Evolutionary conservation across 768 basidiomycete genomes (phyloP).

Genomic region (Lentinula sp.): DNA sequence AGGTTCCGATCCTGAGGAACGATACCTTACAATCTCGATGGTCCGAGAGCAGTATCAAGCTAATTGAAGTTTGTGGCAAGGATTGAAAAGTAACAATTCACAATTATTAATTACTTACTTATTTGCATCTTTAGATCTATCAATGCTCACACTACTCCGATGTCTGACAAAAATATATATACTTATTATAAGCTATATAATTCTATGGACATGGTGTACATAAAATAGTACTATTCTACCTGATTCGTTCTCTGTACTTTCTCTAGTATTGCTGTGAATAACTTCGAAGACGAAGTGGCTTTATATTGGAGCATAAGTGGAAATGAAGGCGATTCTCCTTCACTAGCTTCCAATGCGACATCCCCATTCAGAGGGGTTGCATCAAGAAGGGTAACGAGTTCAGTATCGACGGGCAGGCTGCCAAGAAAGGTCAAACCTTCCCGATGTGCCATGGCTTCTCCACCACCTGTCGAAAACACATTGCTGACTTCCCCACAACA

Average conservation of each 20-base stretch:
- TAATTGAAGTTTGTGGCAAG: neutral
- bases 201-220: no score
- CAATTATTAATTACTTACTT: no score
- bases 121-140: no score
- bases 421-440: constrained; percentile 79
- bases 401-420: constrained; percentile 87
- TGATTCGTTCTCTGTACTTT: neutral
- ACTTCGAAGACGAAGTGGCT: constrained; percentile 58
- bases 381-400: constrained; percentile 82
- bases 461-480: constrained; percentile 92
- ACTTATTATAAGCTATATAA: no score
- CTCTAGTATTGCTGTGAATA: constrained; percentile 58
- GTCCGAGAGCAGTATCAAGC: neutral
- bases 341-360: constrained; percentile 8
- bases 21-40: neutral
- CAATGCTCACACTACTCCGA: no score
- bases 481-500: constrained; percentile 95
- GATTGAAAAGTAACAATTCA: neutral
- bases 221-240: neutral
- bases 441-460: constrained; percentile 76
- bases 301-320: constrained; percentile 56
- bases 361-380: constrained; percentile 36
- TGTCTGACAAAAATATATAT: no score
- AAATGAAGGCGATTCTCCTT: constrained; percentile 23
- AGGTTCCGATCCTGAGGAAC: constrained; percentile 8